Evolutionary conservation across 495 filamentous ascomycete species (phyloP).

Genomic region (Daldinia concentrica): DNA sequence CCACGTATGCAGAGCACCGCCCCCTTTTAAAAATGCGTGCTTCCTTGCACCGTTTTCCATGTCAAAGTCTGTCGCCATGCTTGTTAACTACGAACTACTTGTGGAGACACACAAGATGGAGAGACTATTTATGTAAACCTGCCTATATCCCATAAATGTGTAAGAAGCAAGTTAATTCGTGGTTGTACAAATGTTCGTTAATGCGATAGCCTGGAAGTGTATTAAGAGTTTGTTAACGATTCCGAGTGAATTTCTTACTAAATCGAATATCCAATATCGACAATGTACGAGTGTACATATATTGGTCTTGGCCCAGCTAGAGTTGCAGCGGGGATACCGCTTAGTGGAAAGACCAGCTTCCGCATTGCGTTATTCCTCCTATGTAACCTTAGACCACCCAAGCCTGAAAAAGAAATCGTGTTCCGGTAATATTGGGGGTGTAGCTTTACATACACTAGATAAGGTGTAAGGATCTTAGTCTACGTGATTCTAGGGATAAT

Average conservation of each 20-base stretch:
- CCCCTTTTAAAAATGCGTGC: slow-evolving; percentile 11
- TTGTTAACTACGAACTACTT: background rate
- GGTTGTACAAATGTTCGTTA: slow-evolving; percentile 6
- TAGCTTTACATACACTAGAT: background rate
- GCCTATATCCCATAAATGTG: background rate
- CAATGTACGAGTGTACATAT: slow-evolving; percentile 3
- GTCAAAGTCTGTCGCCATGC: background rate
- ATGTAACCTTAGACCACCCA: slow-evolving; percentile 30
- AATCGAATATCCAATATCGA: slow-evolving; percentile 14
- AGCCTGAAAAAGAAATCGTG: background rate
- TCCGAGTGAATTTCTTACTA: slow-evolving; percentile 23
- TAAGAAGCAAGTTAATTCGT: background rate
- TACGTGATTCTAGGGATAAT: background rate
- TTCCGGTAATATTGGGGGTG: background rate
- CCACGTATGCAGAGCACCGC: slow-evolving; percentile 7
- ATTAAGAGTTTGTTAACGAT: background rate
- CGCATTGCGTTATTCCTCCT: slow-evolving; percentile 22
- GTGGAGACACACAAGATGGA: background rate
- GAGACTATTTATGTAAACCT: slow-evolving; percentile 4
- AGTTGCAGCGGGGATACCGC: slow-evolving; percentile 29
- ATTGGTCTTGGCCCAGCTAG: slow-evolving; percentile 25
- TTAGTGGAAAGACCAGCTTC: slow-evolving; percentile 26
- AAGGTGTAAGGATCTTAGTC: background rate
- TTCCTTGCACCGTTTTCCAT: background rate
- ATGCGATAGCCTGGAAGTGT: background rate